phyloP scores from a whole-genome alignment of 805 yeast genomes.

The Candida nanaspora region DNA sequence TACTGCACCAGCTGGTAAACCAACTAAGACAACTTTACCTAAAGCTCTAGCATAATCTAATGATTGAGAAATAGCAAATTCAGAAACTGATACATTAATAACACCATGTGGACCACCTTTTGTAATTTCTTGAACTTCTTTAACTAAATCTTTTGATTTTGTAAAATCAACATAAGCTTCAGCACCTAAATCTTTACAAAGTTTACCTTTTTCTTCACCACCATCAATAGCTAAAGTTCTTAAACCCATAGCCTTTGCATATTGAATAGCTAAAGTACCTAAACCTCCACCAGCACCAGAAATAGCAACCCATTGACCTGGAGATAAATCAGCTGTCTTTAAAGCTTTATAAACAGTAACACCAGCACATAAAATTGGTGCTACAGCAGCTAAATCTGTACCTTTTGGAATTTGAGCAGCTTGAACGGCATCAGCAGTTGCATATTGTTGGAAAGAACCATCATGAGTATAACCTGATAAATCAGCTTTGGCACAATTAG shows the following conservation, averaged over 20 bases:
- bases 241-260: slow-evolving; percentile 70
- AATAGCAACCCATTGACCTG: slow-evolving; percentile 71
- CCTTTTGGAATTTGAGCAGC: slow-evolving; percentile 75
- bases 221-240: slow-evolving; percentile 69
- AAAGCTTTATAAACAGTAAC: slow-evolving; percentile 87
- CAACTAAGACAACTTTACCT: slow-evolving; percentile 59
- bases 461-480: slow-evolving; percentile 85
- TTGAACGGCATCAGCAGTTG: slow-evolving; percentile 81
- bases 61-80: slow-evolving; percentile 43
- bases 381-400: slow-evolving; percentile 64
- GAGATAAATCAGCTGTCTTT: slow-evolving; percentile 64
- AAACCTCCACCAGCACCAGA: slow-evolving; percentile 83
- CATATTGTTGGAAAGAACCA: slow-evolving; percentile 89
- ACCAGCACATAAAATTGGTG: slow-evolving; percentile 89
- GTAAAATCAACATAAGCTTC: slow-evolving; percentile 55
- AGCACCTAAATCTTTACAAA: slow-evolving; percentile 52
- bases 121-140: slow-evolving; percentile 33
- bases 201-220: slow-evolving; percentile 56
- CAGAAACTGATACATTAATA: slow-evolving; percentile 56
- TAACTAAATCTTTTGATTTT: slow-evolving; percentile 33
- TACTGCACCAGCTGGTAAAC: slow-evolving; percentile 75
- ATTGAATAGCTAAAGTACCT: slow-evolving; percentile 70
- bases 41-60: slow-evolving; percentile 50
- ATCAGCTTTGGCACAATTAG: slow-evolving; percentile 64
- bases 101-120: slow-evolving; percentile 59